Conservation (phyloP, 2,329 filamentous ascomycete genomes). For the Fusarium sp. region DNA sequence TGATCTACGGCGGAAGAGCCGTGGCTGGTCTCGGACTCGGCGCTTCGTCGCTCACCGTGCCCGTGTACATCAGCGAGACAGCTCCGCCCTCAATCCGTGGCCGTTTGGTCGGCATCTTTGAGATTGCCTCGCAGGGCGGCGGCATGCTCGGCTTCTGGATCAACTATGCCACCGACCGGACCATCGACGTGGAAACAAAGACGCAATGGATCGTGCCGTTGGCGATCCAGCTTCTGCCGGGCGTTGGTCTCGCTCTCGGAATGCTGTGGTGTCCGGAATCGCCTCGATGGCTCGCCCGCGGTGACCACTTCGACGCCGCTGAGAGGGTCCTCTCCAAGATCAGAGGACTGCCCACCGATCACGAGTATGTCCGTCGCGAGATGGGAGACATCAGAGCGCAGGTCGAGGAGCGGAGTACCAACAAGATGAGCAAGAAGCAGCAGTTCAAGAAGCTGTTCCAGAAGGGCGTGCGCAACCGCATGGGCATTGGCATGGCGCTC, state of each 20-base stretch:
- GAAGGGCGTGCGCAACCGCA: slow-evolving; percentile 50
- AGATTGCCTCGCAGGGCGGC: slow-evolving; percentile 50
- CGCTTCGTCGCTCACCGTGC: slow-evolving; percentile 60
- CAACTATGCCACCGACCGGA: slow-evolving; percentile 46
- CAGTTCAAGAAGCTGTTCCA: slow-evolving; percentile 51
- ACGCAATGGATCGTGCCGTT: slow-evolving; percentile 65
- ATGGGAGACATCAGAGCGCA: slow-evolving; percentile 68
- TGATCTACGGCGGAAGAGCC: slow-evolving; percentile 61
- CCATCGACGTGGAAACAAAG: slow-evolving; percentile 47
- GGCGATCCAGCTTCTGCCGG: slow-evolving; percentile 66
- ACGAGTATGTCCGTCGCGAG: slow-evolving; percentile 57
- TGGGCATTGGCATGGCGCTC: slow-evolving; percentile 64
- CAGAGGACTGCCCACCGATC: slow-evolving; percentile 50
- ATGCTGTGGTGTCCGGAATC: slow-evolving; percentile 70
- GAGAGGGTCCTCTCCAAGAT: slow-evolving; percentile 49
- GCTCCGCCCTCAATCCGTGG: slow-evolving; percentile 63
- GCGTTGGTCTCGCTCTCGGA: slow-evolving; percentile 62
- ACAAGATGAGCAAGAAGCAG: slow-evolving; percentile 45
- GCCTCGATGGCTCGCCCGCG: slow-evolving; percentile 68
- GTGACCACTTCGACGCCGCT: slow-evolving; percentile 65
- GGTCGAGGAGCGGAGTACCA: slow-evolving; percentile 59
- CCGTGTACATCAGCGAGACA: slow-evolving; percentile 56
- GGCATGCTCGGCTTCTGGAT: slow-evolving; percentile 56
- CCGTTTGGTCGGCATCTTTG: slow-evolving; percentile 63
- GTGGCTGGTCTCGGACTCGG: slow-evolving; percentile 64